These are phyloP conservation scores for Amyloporia xantha DNA, from an alignment of 768 basidiomycete genomes.

Conservation along the genomic window DNA sequence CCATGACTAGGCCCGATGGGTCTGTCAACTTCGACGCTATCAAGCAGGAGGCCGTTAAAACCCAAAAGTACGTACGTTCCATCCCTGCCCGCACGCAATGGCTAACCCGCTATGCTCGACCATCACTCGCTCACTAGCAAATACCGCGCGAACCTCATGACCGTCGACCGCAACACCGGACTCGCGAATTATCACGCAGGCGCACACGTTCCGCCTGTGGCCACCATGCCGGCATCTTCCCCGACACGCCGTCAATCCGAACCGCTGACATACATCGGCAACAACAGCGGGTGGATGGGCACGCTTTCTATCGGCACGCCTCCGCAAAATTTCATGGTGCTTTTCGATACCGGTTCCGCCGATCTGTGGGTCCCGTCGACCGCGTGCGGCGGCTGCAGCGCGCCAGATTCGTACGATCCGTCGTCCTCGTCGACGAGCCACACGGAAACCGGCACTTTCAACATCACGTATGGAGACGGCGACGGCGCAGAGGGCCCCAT, in stretches of 20 bases:
- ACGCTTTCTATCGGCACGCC: conserved; percentile 9
- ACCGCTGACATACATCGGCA: conserved; percentile 4
- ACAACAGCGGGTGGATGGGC: conserved; percentile 9
- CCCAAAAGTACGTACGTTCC: conserved; percentile 11
- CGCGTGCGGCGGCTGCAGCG: conserved; percentile 14
- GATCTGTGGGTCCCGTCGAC: conserved; percentile 21
- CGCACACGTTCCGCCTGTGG: conserved; percentile 1
- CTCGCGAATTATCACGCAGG: not conserved
- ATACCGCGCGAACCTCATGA: conserved; percentile 18
- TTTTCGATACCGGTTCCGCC: conserved; percentile 19
- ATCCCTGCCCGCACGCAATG: not conserved
- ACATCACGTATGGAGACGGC: conserved; percentile 30
- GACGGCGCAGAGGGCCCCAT: conserved; percentile 19
- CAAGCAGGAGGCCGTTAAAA: conserved; percentile 7
- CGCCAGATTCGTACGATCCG: conserved; percentile 14
- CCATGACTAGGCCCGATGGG: conserved; percentile 14
- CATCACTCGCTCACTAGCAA: conserved; percentile 13
- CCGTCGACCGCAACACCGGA: conserved; percentile 7
- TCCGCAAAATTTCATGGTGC: conserved; percentile 10
- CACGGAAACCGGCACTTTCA: conserved; percentile 17
- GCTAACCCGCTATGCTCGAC: not conserved
- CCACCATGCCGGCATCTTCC: not conserved
- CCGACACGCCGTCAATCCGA: conserved; percentile 1
- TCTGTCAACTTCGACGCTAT: conserved; percentile 14
- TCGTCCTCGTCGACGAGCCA: conserved; percentile 18